Conservation (phyloP, 2,329 filamentous ascomycete species). For the Chaetomiaceae sp. region DNA sequence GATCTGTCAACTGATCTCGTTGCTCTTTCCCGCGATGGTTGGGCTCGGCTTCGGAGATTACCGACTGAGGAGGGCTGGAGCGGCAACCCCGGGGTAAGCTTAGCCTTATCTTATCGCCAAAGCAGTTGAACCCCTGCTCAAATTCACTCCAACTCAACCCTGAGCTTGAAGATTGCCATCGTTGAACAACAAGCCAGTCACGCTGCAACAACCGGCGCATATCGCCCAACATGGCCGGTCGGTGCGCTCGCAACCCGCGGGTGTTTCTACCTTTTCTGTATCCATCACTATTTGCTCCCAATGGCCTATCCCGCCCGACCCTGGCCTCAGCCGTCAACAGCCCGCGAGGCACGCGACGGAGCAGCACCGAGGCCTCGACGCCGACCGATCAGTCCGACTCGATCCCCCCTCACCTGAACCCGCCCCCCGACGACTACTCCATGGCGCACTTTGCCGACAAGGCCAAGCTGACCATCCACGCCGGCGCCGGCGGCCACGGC, state of each 20-base stretch:
- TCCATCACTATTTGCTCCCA: constrained; percentile 39
- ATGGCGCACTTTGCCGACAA: constrained; percentile 82
- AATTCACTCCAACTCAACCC: constrained; percentile 8
- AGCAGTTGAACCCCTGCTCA: constrained; percentile 8
- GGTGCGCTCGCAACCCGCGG: constrained; percentile 36
- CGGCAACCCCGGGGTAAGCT: neutral
- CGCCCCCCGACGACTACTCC: constrained; percentile 77
- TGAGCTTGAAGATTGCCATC: no score
- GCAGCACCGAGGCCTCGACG: constrained; percentile 24
- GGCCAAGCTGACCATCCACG: constrained; percentile 70
- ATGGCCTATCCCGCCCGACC: constrained; percentile 27
- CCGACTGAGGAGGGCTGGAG: neutral
- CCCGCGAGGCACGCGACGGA: constrained; percentile 15
- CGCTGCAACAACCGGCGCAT: neutral
- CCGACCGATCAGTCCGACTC: constrained; percentile 30
- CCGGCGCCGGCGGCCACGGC: constrained; percentile 80
- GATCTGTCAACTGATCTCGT: neutral
- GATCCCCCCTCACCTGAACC: constrained; percentile 62
- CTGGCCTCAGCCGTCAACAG: constrained; percentile 11
- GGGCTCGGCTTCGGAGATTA: neutral
- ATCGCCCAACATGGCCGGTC: constrained; percentile 37
- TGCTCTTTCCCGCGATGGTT: constrained; percentile 6
- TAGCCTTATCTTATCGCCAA: constrained; percentile 9
- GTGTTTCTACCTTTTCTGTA: constrained; percentile 48
- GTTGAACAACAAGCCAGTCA: neutral